These are phyloP conservation scores for Acer yangbiense DNA, from an alignment of 345 rosid species.

Conservation along the genomic window DNA sequence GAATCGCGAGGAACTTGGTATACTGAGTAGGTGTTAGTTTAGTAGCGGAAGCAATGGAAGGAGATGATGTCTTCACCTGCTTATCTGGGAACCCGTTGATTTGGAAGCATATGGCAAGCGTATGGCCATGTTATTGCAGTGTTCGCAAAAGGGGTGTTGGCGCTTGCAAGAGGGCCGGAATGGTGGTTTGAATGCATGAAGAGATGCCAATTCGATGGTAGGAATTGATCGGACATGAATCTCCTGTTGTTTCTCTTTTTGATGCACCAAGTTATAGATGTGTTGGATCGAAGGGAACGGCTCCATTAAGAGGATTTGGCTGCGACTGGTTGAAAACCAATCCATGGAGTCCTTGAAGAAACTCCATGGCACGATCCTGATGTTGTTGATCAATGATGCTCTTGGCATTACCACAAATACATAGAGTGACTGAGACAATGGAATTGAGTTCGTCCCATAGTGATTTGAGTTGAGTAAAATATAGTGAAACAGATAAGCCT, in stretches of 20 bases:
- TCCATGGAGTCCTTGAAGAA: background rate
- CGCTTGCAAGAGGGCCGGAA: background rate
- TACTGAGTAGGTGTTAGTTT: background rate
- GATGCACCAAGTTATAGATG: too few relatives aligned
- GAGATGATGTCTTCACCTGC: background rate
- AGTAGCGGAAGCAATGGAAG: too few relatives aligned
- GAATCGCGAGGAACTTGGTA: background rate
- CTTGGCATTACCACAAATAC: too few relatives aligned
- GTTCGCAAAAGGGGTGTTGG: background rate
- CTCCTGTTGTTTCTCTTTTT: too few relatives aligned
- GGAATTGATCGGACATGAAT: too few relatives aligned
- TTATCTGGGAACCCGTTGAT: background rate
- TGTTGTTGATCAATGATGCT: too few relatives aligned
- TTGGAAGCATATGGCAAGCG: background rate
- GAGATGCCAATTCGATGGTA: too few relatives aligned
- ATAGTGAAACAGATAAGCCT: too few relatives aligned
- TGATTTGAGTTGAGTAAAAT: too few relatives aligned
- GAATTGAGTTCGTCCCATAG: too few relatives aligned
- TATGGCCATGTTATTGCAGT: constrained; percentile 3
- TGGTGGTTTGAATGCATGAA: too few relatives aligned
- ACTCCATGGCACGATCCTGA: background rate
- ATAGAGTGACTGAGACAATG: too few relatives aligned
- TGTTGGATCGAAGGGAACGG: background rate
- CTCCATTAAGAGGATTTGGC: background rate
- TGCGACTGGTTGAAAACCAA: background rate